Evolutionary conservation across 2,329 filamentous ascomycete genomes (phyloP).

Genomic region (Didymosphaeria variabile): DNA sequence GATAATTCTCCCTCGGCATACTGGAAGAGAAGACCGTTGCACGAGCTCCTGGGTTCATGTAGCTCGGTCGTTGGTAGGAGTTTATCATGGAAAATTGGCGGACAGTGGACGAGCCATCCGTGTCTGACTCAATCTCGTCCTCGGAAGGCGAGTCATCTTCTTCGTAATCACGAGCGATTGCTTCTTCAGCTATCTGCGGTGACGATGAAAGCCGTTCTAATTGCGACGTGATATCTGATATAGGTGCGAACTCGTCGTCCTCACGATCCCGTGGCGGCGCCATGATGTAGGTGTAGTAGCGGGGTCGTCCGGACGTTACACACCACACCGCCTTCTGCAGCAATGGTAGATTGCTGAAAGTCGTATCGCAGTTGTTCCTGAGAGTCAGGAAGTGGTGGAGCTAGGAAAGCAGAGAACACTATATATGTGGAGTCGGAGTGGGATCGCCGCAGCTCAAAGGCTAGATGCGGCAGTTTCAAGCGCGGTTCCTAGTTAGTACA

Average conservation of each 20-base stretch:
- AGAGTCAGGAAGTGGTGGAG: not conserved
- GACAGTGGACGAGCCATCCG: conserved; percentile 60
- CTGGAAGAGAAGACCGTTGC: conserved; percentile 72
- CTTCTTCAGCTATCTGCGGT: conserved; percentile 47
- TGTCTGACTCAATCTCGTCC: conserved; percentile 65
- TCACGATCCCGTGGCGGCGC: conserved; percentile 23
- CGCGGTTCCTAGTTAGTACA: conserved; percentile 18
- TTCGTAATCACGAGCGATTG: conserved; percentile 50
- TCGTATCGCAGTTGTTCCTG: not conserved
- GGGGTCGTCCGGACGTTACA: conserved; percentile 5
- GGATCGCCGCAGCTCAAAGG: conserved; percentile 20
- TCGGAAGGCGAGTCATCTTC: conserved; percentile 34
- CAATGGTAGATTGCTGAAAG: not conserved
- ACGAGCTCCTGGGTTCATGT: conserved; percentile 75
- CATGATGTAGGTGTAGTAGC: conserved; percentile 22
- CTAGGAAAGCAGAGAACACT: conserved; percentile 3
- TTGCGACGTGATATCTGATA: conserved; percentile 39
- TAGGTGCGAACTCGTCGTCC: conserved; percentile 18
- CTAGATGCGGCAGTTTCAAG: conserved; percentile 30
- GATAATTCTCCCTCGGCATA: conserved; percentile 49
- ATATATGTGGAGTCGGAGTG: conserved; percentile 17
- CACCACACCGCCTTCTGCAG: not conserved
- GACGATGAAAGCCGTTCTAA: conserved; percentile 42
- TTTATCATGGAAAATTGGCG: conserved; percentile 63
- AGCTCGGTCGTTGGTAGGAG: conserved; percentile 79